A percentile compares a stretch with the other conserved stretches of the same genome.
phyloP scores from a whole-genome alignment of 495 filamentous ascomycete genomes.

The Venustampulla echinocandica region DNA sequence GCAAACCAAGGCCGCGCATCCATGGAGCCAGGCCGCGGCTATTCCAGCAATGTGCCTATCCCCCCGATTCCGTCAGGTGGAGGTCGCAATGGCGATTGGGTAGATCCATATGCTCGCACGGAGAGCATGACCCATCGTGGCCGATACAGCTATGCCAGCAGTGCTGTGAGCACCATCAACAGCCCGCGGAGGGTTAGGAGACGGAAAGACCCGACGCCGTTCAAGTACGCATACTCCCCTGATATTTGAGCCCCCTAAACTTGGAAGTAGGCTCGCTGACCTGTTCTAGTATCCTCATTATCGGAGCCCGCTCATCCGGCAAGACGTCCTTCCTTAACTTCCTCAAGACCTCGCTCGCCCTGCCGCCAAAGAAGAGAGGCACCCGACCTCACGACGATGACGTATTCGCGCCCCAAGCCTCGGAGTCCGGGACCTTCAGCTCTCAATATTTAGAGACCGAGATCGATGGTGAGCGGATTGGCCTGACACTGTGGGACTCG shows the following conservation, averaged over 20 bases:
- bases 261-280: constrained; percentile 2
- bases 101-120: constrained; percentile 70
- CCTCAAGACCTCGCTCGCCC: constrained; percentile 71
- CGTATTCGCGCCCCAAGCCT: constrained; percentile 41
- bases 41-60: constrained; percentile 20
- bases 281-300: constrained; percentile 65
- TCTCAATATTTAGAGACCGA: constrained; percentile 91
- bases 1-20: constrained; percentile 22
- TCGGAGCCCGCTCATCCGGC: constrained; percentile 81
- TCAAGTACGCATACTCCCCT: constrained; percentile 77
- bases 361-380: constrained; percentile 67
- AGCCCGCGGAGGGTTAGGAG: constrained; percentile 85
- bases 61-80: constrained; percentile 40
- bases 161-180: constrained; percentile 84
- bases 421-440: constrained; percentile 54
- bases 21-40: constrained; percentile 17
- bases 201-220: constrained; percentile 93
- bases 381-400: constrained; percentile 38
- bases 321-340: constrained; percentile 98
- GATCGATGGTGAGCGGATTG: constrained; percentile 84
- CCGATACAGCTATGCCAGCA: constrained; percentile 94
- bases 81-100: constrained; percentile 37
- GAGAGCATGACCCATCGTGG: constrained; percentile 97
- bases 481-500: constrained; percentile 93
- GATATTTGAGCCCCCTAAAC: too few relatives aligned